phyloP scores from a whole-genome alignment of 2,329 filamentous ascomycete species.

The Epichloe gansuensis region DNA sequence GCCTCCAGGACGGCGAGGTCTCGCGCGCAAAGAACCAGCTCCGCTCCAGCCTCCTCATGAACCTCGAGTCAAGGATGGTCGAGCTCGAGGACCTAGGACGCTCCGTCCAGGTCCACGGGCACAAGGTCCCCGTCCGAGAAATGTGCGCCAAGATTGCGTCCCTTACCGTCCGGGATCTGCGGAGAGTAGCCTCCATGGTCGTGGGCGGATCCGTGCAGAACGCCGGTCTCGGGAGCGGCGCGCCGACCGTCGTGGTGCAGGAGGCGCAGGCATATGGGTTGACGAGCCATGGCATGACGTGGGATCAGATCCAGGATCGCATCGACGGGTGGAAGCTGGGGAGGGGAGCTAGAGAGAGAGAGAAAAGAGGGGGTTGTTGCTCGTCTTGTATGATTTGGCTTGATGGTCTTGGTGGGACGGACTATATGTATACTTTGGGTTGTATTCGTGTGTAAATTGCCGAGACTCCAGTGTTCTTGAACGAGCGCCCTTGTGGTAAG shows the following conservation, averaged over 20 bases:
- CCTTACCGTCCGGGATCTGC: conserved; percentile 68
- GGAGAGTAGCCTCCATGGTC: conserved; percentile 67
- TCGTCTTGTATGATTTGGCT: too few species aligned
- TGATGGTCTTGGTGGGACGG: too few species aligned
- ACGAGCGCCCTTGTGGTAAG: too few species aligned
- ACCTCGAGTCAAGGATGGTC: conserved; percentile 92
- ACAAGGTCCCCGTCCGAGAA: conserved; percentile 80
- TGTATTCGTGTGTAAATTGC: too few species aligned
- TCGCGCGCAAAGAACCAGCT: conserved; percentile 95
- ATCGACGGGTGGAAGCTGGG: conserved; percentile 79
- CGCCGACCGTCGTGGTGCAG: conserved; percentile 88
- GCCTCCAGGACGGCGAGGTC: conserved; percentile 67
- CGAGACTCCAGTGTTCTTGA: too few species aligned
- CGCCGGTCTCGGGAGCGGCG: conserved; percentile 64
- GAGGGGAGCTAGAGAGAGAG: conserved; percentile 21
- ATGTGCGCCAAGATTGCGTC: conserved; percentile 84
- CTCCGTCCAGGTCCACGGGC: conserved; percentile 93
- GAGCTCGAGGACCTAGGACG: conserved; percentile 91
- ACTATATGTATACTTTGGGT: too few species aligned
- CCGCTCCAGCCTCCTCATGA: conserved; percentile 83
- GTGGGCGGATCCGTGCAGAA: conserved; percentile 70
- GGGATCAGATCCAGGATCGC: conserved; percentile 81
- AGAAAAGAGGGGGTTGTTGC: neutral
- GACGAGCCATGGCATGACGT: conserved; percentile 56
- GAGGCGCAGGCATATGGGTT: conserved; percentile 69